Evolutionary conservation across 768 basidiomycete genomes (phyloP), one percentile per base, ranked within the genome.

Genomic region (Crepidotus variabilis): DNA sequence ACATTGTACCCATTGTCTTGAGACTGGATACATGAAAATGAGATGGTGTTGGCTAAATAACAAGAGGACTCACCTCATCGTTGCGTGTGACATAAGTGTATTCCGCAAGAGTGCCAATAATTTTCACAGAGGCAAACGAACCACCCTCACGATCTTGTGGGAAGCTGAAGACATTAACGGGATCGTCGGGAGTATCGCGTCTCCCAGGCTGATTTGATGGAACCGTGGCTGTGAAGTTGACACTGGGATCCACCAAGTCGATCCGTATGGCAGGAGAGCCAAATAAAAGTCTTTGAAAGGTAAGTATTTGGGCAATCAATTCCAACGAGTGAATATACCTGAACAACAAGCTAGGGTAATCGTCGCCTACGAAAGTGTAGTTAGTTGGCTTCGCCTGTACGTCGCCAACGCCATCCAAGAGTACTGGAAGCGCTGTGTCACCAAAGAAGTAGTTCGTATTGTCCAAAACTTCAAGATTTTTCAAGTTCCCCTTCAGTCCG

Each of bases 381-480:
- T 79, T 80, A 11, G 65, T 68, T 16, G 79, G 65, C 6, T 51
- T 67, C 0, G 57, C 59, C 63, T 81, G 75, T 39, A 76, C 57
- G 53, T 75, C 67, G 6, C 76, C 77, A 11, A 57, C 46, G n/a
- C 71, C 54, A 58, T 79, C 70, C 13, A 79, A 60, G 47, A 83
- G 50, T 6, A 70, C 68, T 14, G 83, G 82, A 2, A 79, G 62
- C 23, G 65, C 55, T 10, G 73, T 60, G 9, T 78, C 78, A 8
- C 28, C 28, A 55, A 83, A 76, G 67, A 75, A 70, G n/a, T 57
- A 54, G 48, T 77, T 70, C 1, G 79, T 80, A 65, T 75, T 73
- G 61, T 85, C 83, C 48, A 86, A 60, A 48, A 83, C 75, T 43
- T 76, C 74, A 59, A 75, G 75, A 59, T 82, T 68, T 60, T 72